These are phyloP conservation scores for Arthrobotrys sinensis DNA, from an alignment of 2,329 filamentous ascomycete species.

Conservation along the genomic window DNA sequence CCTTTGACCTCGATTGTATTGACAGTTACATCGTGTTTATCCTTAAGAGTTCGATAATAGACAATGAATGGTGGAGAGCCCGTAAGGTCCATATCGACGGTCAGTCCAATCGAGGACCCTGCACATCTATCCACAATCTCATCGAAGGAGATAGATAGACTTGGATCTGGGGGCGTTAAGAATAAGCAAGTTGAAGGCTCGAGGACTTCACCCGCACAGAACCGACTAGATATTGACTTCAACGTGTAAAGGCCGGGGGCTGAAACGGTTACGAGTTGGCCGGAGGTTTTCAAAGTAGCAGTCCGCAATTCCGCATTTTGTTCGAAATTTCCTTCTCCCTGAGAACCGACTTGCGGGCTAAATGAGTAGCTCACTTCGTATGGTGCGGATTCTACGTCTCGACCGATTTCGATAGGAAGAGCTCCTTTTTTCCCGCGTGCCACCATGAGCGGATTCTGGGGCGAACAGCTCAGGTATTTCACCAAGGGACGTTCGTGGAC, in stretches of 20 bases:
- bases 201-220: slow-evolving; percentile 87
- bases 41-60: slow-evolving; percentile 80
- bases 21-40: slow-evolving; percentile 72
- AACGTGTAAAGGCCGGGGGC: slow-evolving; percentile 89
- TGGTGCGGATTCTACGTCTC: slow-evolving; percentile 72
- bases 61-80: slow-evolving; percentile 94
- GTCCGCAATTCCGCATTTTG: slow-evolving; percentile 70
- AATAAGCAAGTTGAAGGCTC: slow-evolving; percentile 95
- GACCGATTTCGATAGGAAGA: slow-evolving; percentile 62
- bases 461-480: slow-evolving; percentile 81
- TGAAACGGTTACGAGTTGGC: slow-evolving; percentile 71
- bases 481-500: slow-evolving; percentile 89
- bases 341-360: slow-evolving; percentile 78
- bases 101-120: slow-evolving; percentile 90
- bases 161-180: slow-evolving; percentile 90
- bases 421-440: slow-evolving; percentile 78
- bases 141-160: slow-evolving; percentile 80
- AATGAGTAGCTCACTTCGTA: slow-evolving; percentile 87
- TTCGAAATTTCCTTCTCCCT: slow-evolving; percentile 42
- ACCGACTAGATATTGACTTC: slow-evolving; percentile 82
- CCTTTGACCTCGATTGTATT: slow-evolving; percentile 76
- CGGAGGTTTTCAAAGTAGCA: slow-evolving; percentile 61
- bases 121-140: slow-evolving; percentile 96
- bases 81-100: slow-evolving; percentile 88
- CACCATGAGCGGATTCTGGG: slow-evolving; percentile 84